These are phyloP conservation scores for Eruca vesicaria DNA, from an alignment of 441 rosid species.

Conservation along the genomic window DNA sequence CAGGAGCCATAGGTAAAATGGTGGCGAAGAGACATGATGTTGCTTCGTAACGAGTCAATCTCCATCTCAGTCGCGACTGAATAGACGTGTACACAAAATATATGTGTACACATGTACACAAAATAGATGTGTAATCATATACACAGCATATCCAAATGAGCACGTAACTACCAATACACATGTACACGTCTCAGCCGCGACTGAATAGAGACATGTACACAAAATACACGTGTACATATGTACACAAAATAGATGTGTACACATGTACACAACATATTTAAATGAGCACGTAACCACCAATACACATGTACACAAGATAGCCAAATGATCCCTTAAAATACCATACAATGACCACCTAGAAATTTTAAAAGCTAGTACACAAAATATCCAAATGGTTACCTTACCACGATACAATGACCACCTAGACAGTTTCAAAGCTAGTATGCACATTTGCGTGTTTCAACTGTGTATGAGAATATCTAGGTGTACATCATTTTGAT, in stretches of 20 bases:
- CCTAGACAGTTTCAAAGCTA: not conserved
- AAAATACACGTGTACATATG: not conserved
- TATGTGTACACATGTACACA: too few species aligned
- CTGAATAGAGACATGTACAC: not conserved
- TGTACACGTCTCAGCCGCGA: too few species aligned
- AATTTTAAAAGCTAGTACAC: not conserved
- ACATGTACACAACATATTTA: not conserved
- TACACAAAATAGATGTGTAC: not conserved
- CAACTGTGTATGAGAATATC: not conserved
- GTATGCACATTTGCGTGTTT: not conserved
- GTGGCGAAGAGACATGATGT: too few species aligned
- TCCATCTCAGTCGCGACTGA: too few species aligned
- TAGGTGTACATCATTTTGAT: not conserved
- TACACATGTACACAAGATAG: not conserved
- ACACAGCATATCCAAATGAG: too few species aligned
- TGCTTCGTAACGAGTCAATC: too few species aligned
- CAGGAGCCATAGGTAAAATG: too few species aligned
- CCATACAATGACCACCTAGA: not conserved
- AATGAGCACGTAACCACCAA: too few species aligned
- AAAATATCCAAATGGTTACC: not conserved
- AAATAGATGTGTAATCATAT: too few species aligned
- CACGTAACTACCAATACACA: too few species aligned
- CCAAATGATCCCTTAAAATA: not conserved
- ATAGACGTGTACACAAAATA: too few species aligned
- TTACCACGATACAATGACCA: not conserved